These are phyloP conservation scores for Papiliotrema nemorosa DNA, from an alignment of 1,284 basidiomycete species.

Conservation along the genomic window DNA sequence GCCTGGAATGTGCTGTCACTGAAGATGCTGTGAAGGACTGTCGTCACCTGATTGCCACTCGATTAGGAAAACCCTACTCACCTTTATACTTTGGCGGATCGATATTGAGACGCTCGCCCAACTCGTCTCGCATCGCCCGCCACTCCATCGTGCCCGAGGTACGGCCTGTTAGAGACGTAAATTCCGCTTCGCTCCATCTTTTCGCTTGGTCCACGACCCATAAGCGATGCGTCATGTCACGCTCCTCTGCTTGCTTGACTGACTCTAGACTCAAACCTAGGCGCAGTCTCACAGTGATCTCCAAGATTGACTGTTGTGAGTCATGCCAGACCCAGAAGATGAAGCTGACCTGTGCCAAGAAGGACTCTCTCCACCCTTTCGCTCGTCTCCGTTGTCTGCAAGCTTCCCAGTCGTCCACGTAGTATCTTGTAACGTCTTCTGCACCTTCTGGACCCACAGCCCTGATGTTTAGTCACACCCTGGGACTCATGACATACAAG, in stretches of 20 bases:
- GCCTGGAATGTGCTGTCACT: not conserved
- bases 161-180: conserved; percentile 36
- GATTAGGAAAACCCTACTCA: too few species aligned
- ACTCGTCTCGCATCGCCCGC: conserved; percentile 48
- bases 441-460: conserved; percentile 50
- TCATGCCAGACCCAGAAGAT: not conserved
- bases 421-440: conserved; percentile 51
- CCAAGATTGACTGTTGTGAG: conserved; percentile 18
- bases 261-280: conserved; percentile 10
- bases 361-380: conserved; percentile 34
- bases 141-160: conserved; percentile 51
- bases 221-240: conserved; percentile 38
- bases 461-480: conserved; percentile 11
- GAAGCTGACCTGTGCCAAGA: conserved; percentile 33
- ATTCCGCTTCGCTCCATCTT: conserved; percentile 29
- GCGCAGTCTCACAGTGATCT: conserved; percentile 21
- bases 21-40: not conserved
- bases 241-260: conserved; percentile 16
- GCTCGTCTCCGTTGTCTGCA: conserved; percentile 23
- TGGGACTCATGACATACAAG: conserved; percentile 22
- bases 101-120: conserved; percentile 19
- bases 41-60: too few species aligned
- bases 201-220: conserved; percentile 38
- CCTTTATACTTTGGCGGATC: conserved; percentile 13
- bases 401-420: conserved; percentile 46